Conservation (phyloP, 192 early-diverging fungal genomes). For the Backusella morwellensis region DNA sequence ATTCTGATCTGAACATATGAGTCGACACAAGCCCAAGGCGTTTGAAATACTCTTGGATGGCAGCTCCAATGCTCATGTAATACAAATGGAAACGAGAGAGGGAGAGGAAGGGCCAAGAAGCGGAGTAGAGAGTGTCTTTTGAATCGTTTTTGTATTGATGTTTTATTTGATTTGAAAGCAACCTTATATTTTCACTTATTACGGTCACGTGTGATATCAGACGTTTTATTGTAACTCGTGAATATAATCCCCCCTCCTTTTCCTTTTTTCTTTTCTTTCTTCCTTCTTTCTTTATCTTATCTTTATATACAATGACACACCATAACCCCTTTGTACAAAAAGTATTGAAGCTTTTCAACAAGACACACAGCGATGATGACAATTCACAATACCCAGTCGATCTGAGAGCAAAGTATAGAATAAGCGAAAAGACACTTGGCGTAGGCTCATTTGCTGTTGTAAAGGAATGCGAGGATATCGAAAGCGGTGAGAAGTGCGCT, state of each 20-base stretch:
- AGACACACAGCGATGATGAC: constrained; percentile 24
- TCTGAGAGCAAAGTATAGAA: constrained; percentile 21
- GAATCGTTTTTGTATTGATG: too few species aligned
- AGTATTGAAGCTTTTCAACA: constrained; percentile 34
- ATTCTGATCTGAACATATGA: too few species aligned
- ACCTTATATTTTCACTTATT: too few species aligned
- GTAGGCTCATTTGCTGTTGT: constrained; percentile 58
- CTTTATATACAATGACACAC: background rate
- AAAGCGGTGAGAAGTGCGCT: constrained; percentile 53
- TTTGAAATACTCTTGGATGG: too few species aligned
- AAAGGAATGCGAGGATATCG: constrained; percentile 54
- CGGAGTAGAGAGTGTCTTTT: background rate
- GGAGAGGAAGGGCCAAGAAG: background rate
- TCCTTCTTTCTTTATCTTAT: background rate
- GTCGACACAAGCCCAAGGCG: too few species aligned
- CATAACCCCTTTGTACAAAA: constrained; percentile 16
- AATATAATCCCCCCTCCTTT: background rate
- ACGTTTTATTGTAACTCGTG: background rate
- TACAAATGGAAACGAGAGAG: background rate
- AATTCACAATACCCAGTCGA: constrained; percentile 17
- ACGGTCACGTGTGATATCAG: background rate
- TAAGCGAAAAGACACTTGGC: constrained; percentile 40
- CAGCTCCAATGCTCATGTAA: background rate
- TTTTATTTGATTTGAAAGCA: too few species aligned
- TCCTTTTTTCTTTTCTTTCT: background rate